phyloP scores from a whole-genome alignment of 1,284 basidiomycete genomes.

The Volvariella surrecta region DNA sequence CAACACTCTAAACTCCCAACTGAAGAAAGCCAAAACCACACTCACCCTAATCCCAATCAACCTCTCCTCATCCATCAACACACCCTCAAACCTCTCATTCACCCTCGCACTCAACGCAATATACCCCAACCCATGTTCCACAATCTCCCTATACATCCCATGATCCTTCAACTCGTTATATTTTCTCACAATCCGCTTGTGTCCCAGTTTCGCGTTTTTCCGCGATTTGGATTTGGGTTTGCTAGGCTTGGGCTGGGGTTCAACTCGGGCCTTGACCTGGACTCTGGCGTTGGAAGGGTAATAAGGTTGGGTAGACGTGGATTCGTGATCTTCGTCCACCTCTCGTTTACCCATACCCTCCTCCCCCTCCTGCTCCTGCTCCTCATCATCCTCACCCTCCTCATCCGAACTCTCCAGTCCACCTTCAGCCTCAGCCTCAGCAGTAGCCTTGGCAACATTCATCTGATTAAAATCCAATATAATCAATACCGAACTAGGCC shows the following conservation, averaged over 20 bases:
- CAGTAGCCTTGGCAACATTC: background rate
- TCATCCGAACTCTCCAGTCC: conserved; percentile 3
- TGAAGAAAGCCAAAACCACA: background rate
- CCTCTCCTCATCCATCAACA: conserved; percentile 40
- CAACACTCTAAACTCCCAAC: no score
- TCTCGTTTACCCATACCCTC: background rate
- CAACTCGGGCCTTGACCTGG: no score
- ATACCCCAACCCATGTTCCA: no score
- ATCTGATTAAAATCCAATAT: no score
- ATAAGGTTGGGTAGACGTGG: no score
- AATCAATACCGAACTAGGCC: no score
- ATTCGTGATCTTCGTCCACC: background rate
- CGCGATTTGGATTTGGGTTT: background rate
- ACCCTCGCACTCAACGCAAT: no score
- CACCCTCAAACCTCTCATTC: conserved; percentile 23
- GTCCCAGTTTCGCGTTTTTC: conserved; percentile 2
- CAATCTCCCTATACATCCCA: background rate
- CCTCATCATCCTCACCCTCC: background rate
- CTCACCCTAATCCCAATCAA: conserved; percentile 34
- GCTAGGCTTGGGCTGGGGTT: background rate
- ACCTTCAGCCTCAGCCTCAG: background rate
- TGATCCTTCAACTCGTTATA: background rate
- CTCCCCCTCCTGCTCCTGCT: background rate
- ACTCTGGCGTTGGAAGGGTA: no score
- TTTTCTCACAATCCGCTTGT: background rate